These are phyloP conservation scores for Chalaropsis ovoidea DNA, from an alignment of 2,329 filamentous ascomycete genomes.

Conservation along the genomic window DNA sequence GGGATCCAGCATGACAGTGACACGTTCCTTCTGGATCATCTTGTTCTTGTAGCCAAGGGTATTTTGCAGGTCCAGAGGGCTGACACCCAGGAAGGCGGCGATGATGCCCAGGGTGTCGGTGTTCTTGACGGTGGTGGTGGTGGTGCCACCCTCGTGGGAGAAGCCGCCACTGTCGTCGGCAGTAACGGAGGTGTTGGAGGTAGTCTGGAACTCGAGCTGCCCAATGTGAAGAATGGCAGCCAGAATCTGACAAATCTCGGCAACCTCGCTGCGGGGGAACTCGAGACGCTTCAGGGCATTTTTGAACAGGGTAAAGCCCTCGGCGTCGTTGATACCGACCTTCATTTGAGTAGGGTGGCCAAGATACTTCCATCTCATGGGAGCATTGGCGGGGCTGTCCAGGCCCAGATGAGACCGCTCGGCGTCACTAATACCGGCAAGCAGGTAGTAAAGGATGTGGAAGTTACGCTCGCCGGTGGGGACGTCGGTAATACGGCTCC, in stretches of 20 bases:
- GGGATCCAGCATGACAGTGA: constrained; percentile 97
- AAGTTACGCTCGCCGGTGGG: constrained; percentile 95
- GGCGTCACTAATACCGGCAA: constrained; percentile 80
- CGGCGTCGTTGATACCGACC: constrained; percentile 88
- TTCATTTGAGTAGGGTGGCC: constrained; percentile 95
- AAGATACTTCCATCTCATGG: constrained; percentile 89
- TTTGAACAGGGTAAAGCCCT: constrained; percentile 96
- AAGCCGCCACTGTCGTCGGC: constrained; percentile 92
- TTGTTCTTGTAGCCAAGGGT: constrained; percentile 94
- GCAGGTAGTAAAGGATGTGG: constrained; percentile 87
- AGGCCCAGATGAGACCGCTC: constrained; percentile 77
- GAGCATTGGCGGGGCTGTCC: constrained; percentile 41
- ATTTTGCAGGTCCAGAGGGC: constrained; percentile 67
- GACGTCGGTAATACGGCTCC: constrained; percentile 81
- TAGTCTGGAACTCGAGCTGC: constrained; percentile 84
- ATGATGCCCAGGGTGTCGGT: constrained; percentile 79
- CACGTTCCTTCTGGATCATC: constrained; percentile 87
- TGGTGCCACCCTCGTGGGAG: constrained; percentile 86
- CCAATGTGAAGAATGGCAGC: constrained; percentile 94
- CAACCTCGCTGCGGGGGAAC: constrained; percentile 86
- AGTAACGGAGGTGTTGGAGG: constrained; percentile 64
- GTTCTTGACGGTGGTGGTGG: constrained; percentile 79
- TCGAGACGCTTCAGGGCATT: constrained; percentile 88
- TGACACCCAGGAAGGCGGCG: constrained; percentile 88
- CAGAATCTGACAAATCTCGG: constrained; percentile 90